Percentiles rank a stretch among this genome's conserved stretches.
Conservation (phyloP, 192 early-diverging fungal species). For the Coemansia sp. region DNA sequence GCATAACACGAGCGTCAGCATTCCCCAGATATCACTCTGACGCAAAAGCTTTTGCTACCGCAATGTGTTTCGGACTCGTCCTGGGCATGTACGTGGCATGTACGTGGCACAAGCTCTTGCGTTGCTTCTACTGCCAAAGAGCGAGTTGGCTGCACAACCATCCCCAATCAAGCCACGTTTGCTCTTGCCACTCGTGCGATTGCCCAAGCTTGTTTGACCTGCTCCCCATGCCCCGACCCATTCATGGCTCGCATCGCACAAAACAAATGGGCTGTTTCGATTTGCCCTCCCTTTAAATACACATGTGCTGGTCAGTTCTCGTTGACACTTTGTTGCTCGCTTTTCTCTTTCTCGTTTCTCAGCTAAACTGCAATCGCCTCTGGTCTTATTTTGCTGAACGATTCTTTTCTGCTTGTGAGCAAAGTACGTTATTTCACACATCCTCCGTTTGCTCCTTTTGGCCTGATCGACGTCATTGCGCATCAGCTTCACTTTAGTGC, state of each 20-base stretch:
- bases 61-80: too few relatives aligned
- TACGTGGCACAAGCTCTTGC: not conserved
- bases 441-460: not conserved
- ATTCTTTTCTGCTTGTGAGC: not conserved
- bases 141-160: not conserved
- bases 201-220: not conserved
- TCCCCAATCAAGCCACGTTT: slow-evolving; percentile 34
- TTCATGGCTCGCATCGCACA: slow-evolving; percentile 3
- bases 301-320: too few relatives aligned
- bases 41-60: too few relatives aligned
- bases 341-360: not conserved
- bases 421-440: not conserved
- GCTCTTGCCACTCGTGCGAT: slow-evolving; percentile 10
- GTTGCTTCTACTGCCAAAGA: too few relatives aligned
- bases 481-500: not conserved
- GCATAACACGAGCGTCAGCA: not conserved
- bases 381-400: not conserved
- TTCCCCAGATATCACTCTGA: too few relatives aligned
- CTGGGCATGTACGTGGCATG: not conserved
- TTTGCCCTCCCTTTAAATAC: too few relatives aligned
- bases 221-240: not conserved
- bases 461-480: not conserved
- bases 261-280: not conserved
- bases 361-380: not conserved
- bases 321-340: too few relatives aligned